Percentiles rank a stretch among this genome's conserved stretches.
These are phyloP conservation scores for Oryza officinalis DNA, from an alignment of 176 grass and related monocot species.

Conservation along the genomic window DNA sequence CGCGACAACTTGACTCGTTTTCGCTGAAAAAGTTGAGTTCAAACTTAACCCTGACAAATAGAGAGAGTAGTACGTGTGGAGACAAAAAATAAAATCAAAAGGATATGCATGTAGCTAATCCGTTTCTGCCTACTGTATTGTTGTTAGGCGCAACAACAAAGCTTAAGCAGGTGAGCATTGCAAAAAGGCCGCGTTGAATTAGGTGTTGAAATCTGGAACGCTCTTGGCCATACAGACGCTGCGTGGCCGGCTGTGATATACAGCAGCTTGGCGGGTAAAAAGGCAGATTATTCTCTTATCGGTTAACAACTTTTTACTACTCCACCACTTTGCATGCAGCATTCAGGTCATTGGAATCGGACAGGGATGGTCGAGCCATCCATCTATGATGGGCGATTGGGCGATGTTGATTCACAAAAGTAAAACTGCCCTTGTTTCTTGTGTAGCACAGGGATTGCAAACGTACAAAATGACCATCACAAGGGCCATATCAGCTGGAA, in stretches of 20 bases:
- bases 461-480: not conserved
- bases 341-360: not conserved
- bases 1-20: not conserved
- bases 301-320: not conserved
- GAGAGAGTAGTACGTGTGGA: not conserved
- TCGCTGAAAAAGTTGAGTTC: not conserved
- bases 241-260: too few relatives aligned
- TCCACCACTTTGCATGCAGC: too few relatives aligned
- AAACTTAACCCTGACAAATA: not conserved
- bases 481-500: not conserved
- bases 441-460: not conserved
- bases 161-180: not conserved
- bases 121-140: not conserved
- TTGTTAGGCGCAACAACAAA: not conserved
- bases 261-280: not conserved
- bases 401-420: not conserved
- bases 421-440: not conserved
- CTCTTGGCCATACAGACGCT: not conserved
- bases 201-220: not conserved
- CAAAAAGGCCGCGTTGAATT: not conserved
- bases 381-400: too few relatives aligned
- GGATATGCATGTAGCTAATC: too few relatives aligned
- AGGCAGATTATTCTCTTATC: too few relatives aligned
- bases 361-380: too few relatives aligned
- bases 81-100: not conserved